phyloP scores from a whole-genome alignment of 2,329 filamentous ascomycete genomes.

The Phyllosticta capitalensis region DNA sequence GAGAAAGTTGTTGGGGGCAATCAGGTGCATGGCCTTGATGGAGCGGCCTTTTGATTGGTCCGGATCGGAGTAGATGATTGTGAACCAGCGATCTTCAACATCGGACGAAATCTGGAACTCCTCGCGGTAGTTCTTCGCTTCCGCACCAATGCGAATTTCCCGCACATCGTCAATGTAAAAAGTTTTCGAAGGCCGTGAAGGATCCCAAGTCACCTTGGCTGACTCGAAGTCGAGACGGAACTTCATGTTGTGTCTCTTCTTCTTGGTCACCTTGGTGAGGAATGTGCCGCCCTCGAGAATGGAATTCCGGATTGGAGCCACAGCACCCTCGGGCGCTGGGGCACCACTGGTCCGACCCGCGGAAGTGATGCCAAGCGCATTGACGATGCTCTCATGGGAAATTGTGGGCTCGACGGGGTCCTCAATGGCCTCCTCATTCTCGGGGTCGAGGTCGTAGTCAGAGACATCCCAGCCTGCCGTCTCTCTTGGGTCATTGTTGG shows the following conservation, averaged over 20 bases:
- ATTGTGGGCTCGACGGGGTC: conserved; percentile 27
- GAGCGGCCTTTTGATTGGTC: conserved; percentile 62
- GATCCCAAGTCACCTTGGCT: conserved; percentile 83
- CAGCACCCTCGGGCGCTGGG: conserved; percentile 32
- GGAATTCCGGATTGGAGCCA: conserved; percentile 66
- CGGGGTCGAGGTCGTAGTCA: conserved; percentile 44
- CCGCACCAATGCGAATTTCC: conserved; percentile 72
- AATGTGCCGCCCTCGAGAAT: conserved; percentile 68
- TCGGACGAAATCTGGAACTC: conserved; percentile 64
- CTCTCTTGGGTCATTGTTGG: conserved; percentile 31
- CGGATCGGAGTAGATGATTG: conserved; percentile 74
- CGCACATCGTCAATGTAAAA: conserved; percentile 94
- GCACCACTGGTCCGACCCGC: conserved; percentile 9
- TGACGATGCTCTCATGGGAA: conserved; percentile 22
- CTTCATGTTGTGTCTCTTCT: conserved; percentile 65
- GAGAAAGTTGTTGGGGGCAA: conserved; percentile 63
- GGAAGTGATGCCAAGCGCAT: conserved; percentile 34
- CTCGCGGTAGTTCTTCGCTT: conserved; percentile 81
- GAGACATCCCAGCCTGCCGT: conserved; percentile 36
- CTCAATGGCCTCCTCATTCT: conserved; percentile 41
- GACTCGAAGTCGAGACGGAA: conserved; percentile 74
- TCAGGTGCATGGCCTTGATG: conserved; percentile 75
- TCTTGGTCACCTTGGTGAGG: conserved; percentile 78
- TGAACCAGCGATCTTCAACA: conserved; percentile 70
- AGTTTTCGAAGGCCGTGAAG: conserved; percentile 65